These are phyloP conservation scores for Cystobasidium onofrii DNA, from an alignment of 768 basidiomycete genomes.

Conservation along the genomic window DNA sequence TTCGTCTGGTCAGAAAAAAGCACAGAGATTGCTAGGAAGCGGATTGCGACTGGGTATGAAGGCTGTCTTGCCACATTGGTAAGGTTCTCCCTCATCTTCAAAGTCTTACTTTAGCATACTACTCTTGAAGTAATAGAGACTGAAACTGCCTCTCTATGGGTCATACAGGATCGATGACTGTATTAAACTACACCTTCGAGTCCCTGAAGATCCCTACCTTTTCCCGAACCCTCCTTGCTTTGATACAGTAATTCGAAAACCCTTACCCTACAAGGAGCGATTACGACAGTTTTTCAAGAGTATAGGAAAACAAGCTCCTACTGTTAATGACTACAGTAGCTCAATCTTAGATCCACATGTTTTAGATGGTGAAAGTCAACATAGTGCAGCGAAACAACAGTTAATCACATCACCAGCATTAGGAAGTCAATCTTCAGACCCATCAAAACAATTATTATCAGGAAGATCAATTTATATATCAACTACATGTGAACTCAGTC, in stretches of 20 bases:
- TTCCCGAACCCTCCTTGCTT: slow-evolving; percentile 60
- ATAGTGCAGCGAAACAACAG: not conserved
- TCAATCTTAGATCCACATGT: not conserved
- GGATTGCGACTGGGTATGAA: slow-evolving; percentile 49
- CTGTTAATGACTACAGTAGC: not conserved
- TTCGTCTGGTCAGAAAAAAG: slow-evolving; percentile 54
- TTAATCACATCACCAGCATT: not conserved
- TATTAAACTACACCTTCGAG: slow-evolving; percentile 38
- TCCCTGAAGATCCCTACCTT: slow-evolving; percentile 42
- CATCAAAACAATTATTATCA: not conserved
- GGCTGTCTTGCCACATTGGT: slow-evolving; percentile 84
- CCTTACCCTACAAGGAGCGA: not conserved
- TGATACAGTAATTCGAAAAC: slow-evolving; percentile 41
- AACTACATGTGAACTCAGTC: slow-evolving; percentile 54
- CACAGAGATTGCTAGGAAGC: slow-evolving; percentile 52
- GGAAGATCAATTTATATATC: slow-evolving; percentile 58
- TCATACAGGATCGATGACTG: slow-evolving; percentile 56
- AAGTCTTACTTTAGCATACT: not conserved
- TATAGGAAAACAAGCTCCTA: not conserved
- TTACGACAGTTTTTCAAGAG: not conserved
- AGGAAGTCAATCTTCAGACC: not conserved
- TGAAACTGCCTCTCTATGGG: not conserved
- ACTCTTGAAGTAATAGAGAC: too few relatives aligned
- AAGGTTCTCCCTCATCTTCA: not conserved
- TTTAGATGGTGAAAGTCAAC: not conserved